Percentiles rank a stretch among this genome's conserved stretches.
These are phyloP conservation scores for Penicillium salamii DNA, from an alignment of 495 filamentous ascomycete genomes.

Conservation along the genomic window DNA sequence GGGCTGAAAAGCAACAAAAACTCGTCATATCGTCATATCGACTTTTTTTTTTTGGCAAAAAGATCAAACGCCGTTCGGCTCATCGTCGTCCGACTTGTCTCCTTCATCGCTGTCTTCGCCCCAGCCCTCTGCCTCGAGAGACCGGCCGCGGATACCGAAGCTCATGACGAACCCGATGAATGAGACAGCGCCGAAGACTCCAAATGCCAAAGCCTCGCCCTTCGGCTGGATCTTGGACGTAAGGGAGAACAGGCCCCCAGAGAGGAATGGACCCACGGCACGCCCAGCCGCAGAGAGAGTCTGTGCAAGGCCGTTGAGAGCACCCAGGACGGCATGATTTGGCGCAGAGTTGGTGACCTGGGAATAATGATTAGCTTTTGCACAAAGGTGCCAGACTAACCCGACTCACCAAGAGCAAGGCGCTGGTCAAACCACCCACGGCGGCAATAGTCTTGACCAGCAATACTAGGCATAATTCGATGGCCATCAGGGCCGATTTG, in stretches of 20 bases:
- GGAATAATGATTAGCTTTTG: slow-evolving; percentile 10
- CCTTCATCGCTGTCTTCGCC: slow-evolving; percentile 52
- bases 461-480: slow-evolving; percentile 74
- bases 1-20: slow-evolving; percentile 13
- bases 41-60: neutral
- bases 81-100: slow-evolving; percentile 51
- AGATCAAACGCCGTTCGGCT: slow-evolving; percentile 15
- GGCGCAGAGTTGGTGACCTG: slow-evolving; percentile 93
- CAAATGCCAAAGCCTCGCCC: slow-evolving; percentile 83
- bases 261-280: slow-evolving; percentile 83
- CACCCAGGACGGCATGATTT: slow-evolving; percentile 80
- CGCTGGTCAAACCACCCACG: slow-evolving; percentile 85
- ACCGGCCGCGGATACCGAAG: slow-evolving; percentile 61
- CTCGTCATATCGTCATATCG: slow-evolving; percentile 17
- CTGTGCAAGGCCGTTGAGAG: slow-evolving; percentile 90
- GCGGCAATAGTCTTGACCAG: slow-evolving; percentile 86
- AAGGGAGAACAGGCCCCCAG: slow-evolving; percentile 77
- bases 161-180: slow-evolving; percentile 75
- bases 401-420: slow-evolving; percentile 72
- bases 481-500: slow-evolving; percentile 59
- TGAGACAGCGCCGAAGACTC: slow-evolving; percentile 74
- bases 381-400: neutral
- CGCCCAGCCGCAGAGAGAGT: slow-evolving; percentile 89
- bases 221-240: slow-evolving; percentile 66
- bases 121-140: slow-evolving; percentile 61